Evolutionary conservation across 345 rosid genomes (phyloP).

Genomic region (Gossypioides kirkii): DNA sequence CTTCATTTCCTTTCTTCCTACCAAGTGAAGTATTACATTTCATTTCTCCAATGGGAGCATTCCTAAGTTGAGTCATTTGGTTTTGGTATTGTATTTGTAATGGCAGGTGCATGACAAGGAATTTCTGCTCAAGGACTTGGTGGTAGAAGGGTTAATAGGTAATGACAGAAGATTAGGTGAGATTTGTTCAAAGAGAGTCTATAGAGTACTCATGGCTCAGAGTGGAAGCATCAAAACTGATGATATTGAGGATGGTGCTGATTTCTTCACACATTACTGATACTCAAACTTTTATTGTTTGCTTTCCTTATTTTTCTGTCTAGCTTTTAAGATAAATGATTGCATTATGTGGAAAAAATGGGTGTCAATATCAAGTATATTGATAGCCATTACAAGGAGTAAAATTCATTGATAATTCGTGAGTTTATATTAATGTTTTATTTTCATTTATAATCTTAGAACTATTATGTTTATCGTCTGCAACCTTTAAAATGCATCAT

Average conservation of each 20-base stretch:
- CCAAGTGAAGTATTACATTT: not conserved
- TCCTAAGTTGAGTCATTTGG: not conserved
- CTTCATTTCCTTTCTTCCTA: not conserved
- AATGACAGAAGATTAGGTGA: conserved; percentile 75
- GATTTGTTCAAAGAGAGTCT: conserved; percentile 82
- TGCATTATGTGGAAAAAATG: not conserved
- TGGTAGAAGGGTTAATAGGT: conserved; percentile 59
- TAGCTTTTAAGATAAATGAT: not conserved
- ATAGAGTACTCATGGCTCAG: conserved; percentile 76
- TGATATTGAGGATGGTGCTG: conserved; percentile 89
- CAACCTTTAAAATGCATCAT: too few relatives aligned
- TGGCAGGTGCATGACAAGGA: conserved; percentile 85
- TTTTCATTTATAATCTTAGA: not conserved
- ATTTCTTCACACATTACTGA: conserved; percentile 40
- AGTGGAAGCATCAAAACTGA: conserved; percentile 67
- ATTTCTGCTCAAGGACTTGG: conserved; percentile 71
- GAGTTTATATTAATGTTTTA: too few relatives aligned
- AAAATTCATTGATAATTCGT: not conserved
- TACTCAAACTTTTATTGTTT: not conserved
- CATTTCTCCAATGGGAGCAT: not conserved
- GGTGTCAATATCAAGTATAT: too few relatives aligned
- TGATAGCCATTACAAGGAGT: not conserved
- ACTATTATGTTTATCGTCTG: not conserved
- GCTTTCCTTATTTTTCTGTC: not conserved
- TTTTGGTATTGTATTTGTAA: conserved; percentile 16